Evolutionary conservation across 2,329 filamentous ascomycete genomes (phyloP).

Genomic region (Aureobasidium sp.): DNA sequence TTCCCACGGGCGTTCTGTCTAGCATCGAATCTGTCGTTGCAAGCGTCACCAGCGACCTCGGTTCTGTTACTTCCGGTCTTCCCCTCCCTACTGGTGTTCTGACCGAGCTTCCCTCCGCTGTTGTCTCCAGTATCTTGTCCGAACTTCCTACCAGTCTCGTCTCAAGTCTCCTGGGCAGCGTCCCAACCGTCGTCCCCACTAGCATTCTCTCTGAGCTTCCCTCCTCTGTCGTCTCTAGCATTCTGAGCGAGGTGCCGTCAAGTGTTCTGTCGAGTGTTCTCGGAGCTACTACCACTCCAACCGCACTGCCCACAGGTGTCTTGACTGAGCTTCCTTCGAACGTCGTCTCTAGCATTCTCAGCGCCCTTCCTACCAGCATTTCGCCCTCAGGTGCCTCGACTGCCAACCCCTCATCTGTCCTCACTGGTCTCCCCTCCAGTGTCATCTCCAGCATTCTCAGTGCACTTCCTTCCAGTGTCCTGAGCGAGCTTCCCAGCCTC

Average conservation of each 20-base stretch:
- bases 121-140: background rate
- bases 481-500: background rate
- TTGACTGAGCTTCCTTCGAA: background rate
- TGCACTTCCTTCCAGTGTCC: background rate
- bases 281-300: background rate
- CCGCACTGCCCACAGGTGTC: background rate
- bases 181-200: background rate
- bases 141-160: background rate
- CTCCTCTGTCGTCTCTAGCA: background rate
- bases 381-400: background rate
- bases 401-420: background rate
- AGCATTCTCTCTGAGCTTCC: background rate
- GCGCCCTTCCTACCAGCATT: background rate
- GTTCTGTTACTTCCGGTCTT: background rate
- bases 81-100: background rate
- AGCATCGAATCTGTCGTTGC: background rate
- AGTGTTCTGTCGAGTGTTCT: background rate
- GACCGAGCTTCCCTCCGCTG: background rate
- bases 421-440: background rate
- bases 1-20: background rate
- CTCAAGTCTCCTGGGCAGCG: background rate
- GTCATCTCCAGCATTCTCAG: constrained; percentile 1
- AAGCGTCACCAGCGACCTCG: background rate
- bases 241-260: background rate
- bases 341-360: background rate